phyloP scores from a whole-genome alignment of 2,329 filamentous ascomycete genomes.

The Plectosphaerella cucumerina region DNA sequence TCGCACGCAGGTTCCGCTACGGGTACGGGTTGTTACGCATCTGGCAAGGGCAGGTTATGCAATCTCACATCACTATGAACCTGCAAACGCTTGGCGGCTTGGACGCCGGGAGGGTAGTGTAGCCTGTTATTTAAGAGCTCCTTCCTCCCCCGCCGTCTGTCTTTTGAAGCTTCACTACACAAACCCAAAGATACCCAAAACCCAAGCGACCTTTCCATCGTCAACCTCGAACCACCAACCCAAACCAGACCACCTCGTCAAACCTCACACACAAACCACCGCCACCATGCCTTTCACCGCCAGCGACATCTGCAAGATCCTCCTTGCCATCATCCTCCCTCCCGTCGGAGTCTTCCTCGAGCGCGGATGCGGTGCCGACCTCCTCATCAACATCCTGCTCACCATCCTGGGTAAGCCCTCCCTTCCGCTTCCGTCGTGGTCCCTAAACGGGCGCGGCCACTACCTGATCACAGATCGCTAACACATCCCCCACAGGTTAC shows the following conservation, averaged over 20 bases:
- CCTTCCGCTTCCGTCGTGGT: slow-evolving; percentile 1
- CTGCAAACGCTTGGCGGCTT: not conserved
- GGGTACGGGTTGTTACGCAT: not conserved
- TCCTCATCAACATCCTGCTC: slow-evolving; percentile 88
- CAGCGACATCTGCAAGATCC: slow-evolving; percentile 60
- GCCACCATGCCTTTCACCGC: slow-evolving; percentile 55
- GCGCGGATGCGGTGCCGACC: slow-evolving; percentile 80
- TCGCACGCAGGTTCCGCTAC: not conserved
- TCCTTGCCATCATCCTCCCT: slow-evolving; percentile 85
- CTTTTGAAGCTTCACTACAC: slow-evolving; percentile 6
- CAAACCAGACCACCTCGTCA: not conserved
- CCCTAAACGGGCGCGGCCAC: not conserved
- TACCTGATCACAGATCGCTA: not conserved
- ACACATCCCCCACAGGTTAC: slow-evolving; percentile 35
- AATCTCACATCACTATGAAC: not conserved
- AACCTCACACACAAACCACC: slow-evolving; percentile 1
- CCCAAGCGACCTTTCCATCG: slow-evolving; percentile 5
- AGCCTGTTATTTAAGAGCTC: not conserved
- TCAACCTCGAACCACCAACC: slow-evolving; percentile 4
- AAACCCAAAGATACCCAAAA: not conserved
- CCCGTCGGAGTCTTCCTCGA: slow-evolving; percentile 93
- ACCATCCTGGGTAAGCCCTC: slow-evolving; percentile 60
- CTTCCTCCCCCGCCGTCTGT: slow-evolving; percentile 1
- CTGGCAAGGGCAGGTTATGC: not conserved
- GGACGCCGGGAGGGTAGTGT: not conserved